Evolutionary conservation across 768 basidiomycete genomes (phyloP), one percentile per base, ranked within the genome.

Genomic region (Psilocybe azurescens): DNA sequence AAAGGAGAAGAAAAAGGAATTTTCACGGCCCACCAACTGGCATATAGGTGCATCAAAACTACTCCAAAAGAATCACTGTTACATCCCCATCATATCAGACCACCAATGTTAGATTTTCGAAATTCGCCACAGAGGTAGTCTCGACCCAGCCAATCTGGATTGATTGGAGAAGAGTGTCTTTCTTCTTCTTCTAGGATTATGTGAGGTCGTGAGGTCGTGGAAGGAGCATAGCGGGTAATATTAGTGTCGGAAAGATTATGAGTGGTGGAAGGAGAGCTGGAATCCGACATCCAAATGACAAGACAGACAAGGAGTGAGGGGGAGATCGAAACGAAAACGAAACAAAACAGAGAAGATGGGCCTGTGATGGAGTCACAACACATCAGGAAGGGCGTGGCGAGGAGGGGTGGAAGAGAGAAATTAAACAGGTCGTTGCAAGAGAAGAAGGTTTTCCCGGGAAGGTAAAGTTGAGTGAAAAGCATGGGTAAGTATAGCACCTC

Each of bases 131-230:
- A 50, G 32, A 73, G n/a, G n/a, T n/a, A n/a, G n/a, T n/a, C n/a
- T n/a, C n/a, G n/a, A n/a, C n/a, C n/a, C n/a, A n/a, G n/a, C n/a
- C n/a, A n/a, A n/a, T n/a, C n/a, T n/a, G n/a, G n/a, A n/a, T n/a
- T n/a, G n/a, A n/a, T n/a, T n/a, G n/a, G n/a, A n/a, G n/a, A n/a
- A n/a, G n/a, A n/a, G n/a, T n/a, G n/a, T n/a, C n/a, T n/a, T n/a
- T n/a, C n/a, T n/a, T 72, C 64, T 66, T 78, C 78, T 78, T 44
- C 41, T 44, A 79, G 69, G n/a, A n/a, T n/a, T 73, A 73, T 69
- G 57, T 72, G 70, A 53, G 70, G 72, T 80, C 78, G 82, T 81
- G 79, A 80, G 63, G 75, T 74, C 72, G 80, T 78, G 65, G 74
- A 72, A 65, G 57, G 64, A 60, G 76, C 38, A 46, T 56, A 70